These are phyloP conservation scores for Syzygium aqueum DNA, from an alignment of 345 rosid genomes.

Conservation along the genomic window DNA sequence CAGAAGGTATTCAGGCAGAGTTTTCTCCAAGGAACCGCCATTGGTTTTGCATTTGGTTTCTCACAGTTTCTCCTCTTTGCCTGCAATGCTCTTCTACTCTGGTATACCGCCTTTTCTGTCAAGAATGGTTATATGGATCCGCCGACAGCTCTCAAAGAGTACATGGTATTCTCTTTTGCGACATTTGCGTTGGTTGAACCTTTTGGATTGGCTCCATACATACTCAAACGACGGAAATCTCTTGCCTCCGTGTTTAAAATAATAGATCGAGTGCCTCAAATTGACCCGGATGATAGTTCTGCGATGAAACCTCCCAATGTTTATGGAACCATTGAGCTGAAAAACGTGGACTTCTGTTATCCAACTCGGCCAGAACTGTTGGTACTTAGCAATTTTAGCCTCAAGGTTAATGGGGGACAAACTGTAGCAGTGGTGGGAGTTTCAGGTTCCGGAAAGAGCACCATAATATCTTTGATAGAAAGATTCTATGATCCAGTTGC, in stretches of 20 bases:
- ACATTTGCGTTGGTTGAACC: slow-evolving; percentile 99
- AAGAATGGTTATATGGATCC: slow-evolving; percentile 33
- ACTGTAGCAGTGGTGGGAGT: slow-evolving; percentile 97
- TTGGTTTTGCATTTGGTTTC: slow-evolving; percentile 95
- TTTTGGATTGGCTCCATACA: slow-evolving; percentile 98
- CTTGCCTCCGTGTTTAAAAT: slow-evolving; percentile 94
- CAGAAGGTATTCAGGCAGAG: slow-evolving; percentile 77
- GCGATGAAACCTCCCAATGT: slow-evolving; percentile 93
- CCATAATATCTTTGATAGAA: slow-evolving; percentile 89
- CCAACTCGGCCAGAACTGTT: slow-evolving; percentile 84
- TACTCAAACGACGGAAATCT: slow-evolving; percentile 85
- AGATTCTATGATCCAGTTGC: slow-evolving; percentile 98
- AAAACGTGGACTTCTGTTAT: slow-evolving; percentile 91
- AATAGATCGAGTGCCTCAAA: slow-evolving; percentile 89
- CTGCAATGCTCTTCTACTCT: slow-evolving; percentile 96
- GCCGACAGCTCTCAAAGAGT: slow-evolving; percentile 84
- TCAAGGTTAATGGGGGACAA: slow-evolving; percentile 93
- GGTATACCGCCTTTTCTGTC: slow-evolving; percentile 76
- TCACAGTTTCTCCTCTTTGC: slow-evolving; percentile 99
- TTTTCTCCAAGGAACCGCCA: slow-evolving; percentile 82
- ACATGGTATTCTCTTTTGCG: slow-evolving; percentile 96
- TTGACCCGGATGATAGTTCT: slow-evolving; percentile 89
- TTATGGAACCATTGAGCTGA: slow-evolving; percentile 94
- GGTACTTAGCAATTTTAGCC: slow-evolving; percentile 94
- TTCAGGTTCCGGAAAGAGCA: slow-evolving; percentile 98